These are phyloP conservation scores for Alloascoidea hylecoeti DNA, from an alignment of 805 yeast genomes.

Conservation along the genomic window DNA sequence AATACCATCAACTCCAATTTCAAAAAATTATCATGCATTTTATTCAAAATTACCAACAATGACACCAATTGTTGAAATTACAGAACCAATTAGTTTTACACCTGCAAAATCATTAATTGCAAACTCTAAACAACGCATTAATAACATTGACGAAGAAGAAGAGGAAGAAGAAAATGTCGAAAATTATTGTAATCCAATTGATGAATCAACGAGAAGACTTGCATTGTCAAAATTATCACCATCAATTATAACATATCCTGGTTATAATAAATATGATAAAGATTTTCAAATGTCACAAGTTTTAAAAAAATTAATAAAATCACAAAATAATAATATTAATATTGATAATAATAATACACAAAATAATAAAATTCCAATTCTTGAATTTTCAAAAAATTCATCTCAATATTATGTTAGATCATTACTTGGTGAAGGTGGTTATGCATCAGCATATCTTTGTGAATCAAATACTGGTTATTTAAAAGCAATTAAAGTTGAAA, in stretches of 20 bases:
- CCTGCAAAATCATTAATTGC: constrained; percentile 1
- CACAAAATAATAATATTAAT: not conserved
- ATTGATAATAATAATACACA: no score
- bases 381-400: constrained; percentile 26
- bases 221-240: constrained; percentile 25
- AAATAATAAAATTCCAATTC: constrained; percentile 15
- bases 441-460: constrained; percentile 60
- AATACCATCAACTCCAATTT: constrained; percentile 1
- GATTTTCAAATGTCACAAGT: not conserved
- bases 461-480: constrained; percentile 41
- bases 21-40: not conserved
- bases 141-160: constrained; percentile 1
- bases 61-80: constrained; percentile 17
- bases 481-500: constrained; percentile 61
- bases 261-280: constrained; percentile 11
- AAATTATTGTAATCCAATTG: constrained; percentile 28
- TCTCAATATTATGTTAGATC: constrained; percentile 32
- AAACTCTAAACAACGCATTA: not conserved
- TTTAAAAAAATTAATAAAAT: not conserved
- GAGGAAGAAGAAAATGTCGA: constrained; percentile 4
- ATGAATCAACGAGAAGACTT: constrained; percentile 21
- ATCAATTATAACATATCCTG: constrained; percentile 18
- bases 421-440: constrained; percentile 71
- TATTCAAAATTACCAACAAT: constrained; percentile 8
- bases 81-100: constrained; percentile 9